A percentile compares a stretch with the other conserved stretches of the same genome.
These are phyloP conservation scores for Pneumocystis murina DNA, from an alignment of 1,139 yeast genomes.

Conservation along the genomic window DNA sequence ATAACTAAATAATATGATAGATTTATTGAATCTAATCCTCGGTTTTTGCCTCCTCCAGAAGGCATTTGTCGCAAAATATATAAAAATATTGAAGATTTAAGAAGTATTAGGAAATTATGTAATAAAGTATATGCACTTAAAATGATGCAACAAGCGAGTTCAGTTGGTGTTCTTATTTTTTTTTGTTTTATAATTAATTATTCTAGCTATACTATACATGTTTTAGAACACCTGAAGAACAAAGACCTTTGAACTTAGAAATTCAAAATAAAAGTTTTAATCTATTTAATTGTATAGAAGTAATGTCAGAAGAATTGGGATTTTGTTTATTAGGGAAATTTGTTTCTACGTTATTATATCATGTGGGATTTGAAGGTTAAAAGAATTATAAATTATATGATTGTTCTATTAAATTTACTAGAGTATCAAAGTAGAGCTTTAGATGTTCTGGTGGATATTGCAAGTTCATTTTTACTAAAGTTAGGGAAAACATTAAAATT, in stretches of 20 bases:
- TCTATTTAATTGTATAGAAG: background rate
- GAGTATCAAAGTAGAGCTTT: conserved; percentile 64
- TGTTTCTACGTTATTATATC: conserved; percentile 73
- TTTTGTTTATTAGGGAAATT: conserved; percentile 44
- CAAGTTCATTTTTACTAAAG: conserved; percentile 64
- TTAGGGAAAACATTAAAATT: conserved; percentile 55
- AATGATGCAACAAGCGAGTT: conserved; percentile 70
- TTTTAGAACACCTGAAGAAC: conserved; percentile 30
- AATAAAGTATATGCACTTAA: conserved; percentile 77
- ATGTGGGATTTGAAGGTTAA: conserved; percentile 64
- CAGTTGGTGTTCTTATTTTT: conserved; percentile 6
- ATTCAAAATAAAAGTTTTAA: background rate
- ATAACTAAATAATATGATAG: background rate
- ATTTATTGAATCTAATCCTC: conserved; percentile 14
- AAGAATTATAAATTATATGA: background rate
- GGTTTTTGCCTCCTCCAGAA: background rate
- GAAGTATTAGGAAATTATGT: conserved; percentile 74
- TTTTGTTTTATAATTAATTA: background rate
- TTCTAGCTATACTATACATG: conserved; percentile 25
- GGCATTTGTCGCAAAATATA: conserved; percentile 29
- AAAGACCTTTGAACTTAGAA: conserved; percentile 48
- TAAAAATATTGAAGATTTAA: conserved; percentile 62
- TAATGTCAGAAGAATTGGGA: conserved; percentile 6
- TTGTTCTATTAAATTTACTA: background rate
- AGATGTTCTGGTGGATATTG: conserved; percentile 66